phyloP scores from a whole-genome alignment of 129 eudicot genomes.

The carrot (Daucus carota) region DNA sequence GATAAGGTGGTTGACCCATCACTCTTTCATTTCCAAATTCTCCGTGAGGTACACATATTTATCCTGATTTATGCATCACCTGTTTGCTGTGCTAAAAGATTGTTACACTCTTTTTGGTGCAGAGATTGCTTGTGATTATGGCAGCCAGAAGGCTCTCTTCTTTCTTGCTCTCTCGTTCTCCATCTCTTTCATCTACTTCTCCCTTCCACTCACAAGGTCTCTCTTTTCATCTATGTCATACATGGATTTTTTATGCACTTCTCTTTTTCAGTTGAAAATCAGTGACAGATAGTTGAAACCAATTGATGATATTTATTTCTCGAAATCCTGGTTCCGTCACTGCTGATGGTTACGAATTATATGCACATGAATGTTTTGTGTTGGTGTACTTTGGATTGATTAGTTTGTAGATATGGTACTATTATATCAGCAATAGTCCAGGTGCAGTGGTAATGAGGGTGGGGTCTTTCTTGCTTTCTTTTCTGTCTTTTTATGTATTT shows the following conservation, averaged over 20 bases:
- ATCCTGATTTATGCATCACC: too few relatives aligned
- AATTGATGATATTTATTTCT: too few relatives aligned
- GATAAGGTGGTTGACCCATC: background rate
- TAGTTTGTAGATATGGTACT: background rate
- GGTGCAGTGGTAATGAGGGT: background rate
- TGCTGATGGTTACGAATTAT: too few relatives aligned
- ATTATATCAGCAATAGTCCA: background rate
- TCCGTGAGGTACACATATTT: background rate
- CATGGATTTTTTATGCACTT: too few relatives aligned
- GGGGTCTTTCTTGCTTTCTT: background rate
- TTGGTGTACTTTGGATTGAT: background rate
- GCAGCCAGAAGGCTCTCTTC: slow-evolving; percentile 10
- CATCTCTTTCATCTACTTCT: background rate
- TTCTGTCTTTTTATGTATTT: background rate
- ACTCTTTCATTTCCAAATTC: too few relatives aligned
- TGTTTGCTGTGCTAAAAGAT: too few relatives aligned
- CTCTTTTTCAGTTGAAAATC: too few relatives aligned
- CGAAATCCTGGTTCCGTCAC: too few relatives aligned
- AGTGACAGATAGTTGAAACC: too few relatives aligned
- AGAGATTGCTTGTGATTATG: background rate
- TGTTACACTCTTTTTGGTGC: background rate
- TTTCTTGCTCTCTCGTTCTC: slow-evolving; percentile 8
- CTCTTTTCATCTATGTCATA: too few relatives aligned
- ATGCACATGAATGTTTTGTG: background rate
- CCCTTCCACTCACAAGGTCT: background rate